Evolutionary conservation across 2,329 filamentous ascomycete genomes (phyloP).

Genomic region (Trichophyton verrucosum): DNA sequence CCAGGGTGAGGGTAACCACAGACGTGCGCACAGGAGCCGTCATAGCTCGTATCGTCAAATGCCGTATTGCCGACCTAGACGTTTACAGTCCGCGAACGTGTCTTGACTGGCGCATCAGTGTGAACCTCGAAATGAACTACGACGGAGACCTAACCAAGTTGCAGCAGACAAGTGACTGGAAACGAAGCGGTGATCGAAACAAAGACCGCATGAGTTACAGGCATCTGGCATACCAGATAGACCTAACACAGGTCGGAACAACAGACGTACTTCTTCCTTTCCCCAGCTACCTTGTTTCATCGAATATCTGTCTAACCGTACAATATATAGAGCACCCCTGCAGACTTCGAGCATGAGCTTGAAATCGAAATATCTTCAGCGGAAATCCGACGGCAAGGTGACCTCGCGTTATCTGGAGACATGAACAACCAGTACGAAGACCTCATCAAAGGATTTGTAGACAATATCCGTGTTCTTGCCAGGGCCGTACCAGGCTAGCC

Average conservation of each 20-base stretch:
- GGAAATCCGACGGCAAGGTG: conserved; percentile 33
- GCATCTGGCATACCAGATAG: conserved; percentile 77
- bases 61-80: conserved; percentile 76
- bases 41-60: conserved; percentile 79
- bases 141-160: conserved; percentile 52
- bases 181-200: conserved; percentile 46
- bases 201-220: conserved; percentile 90
- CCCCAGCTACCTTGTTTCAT: neutral
- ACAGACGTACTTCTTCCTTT: conserved; percentile 29
- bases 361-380: conserved; percentile 38
- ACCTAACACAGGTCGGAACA: conserved; percentile 76
- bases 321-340: conserved; percentile 1
- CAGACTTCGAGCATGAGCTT: conserved; percentile 30
- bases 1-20: conserved; percentile 61
- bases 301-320: neutral
- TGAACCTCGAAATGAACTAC: conserved; percentile 88
- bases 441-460: conserved; percentile 37
- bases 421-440: conserved; percentile 34
- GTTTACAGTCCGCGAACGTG: conserved; percentile 63
- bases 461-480: conserved; percentile 37
- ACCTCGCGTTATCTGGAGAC: conserved; percentile 28
- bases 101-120: conserved; percentile 84
- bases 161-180: conserved; percentile 32
- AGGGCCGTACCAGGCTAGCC: conserved; percentile 25
- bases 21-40: conserved; percentile 60